Conservation (phyloP, 2,329 filamentous ascomycete genomes). For the Mycosphaerelloides madeirae region DNA sequence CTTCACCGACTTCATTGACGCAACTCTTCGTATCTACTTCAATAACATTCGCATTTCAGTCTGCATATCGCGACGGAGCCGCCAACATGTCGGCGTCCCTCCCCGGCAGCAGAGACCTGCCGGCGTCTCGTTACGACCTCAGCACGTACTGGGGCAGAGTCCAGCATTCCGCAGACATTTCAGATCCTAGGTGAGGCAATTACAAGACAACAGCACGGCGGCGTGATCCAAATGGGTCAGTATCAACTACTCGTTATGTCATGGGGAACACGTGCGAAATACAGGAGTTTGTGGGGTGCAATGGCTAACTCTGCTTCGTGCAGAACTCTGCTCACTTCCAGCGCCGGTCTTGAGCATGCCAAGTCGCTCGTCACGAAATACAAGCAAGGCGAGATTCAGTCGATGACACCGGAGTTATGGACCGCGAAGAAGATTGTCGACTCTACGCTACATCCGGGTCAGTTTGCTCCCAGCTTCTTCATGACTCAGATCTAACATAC, state of each 20-base stretch:
- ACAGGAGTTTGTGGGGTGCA: background rate
- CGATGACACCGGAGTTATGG: conserved; percentile 91
- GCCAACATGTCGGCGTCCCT: conserved; percentile 56
- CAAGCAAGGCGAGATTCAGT: conserved; percentile 72
- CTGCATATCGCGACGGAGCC: background rate
- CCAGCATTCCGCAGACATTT: conserved; percentile 79
- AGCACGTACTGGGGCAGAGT: conserved; percentile 93
- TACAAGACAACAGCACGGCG: conserved; percentile 6
- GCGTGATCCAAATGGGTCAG: conserved; percentile 26
- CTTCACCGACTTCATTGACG: background rate
- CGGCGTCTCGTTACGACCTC: conserved; percentile 87
- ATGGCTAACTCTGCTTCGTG: conserved; percentile 2
- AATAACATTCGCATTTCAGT: too few species aligned
- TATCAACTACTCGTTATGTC: conserved; percentile 11
- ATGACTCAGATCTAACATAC: background rate
- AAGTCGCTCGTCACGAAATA: conserved; percentile 78
- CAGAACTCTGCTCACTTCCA: conserved; percentile 81
- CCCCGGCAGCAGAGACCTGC: conserved; percentile 71
- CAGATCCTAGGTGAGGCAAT: conserved; percentile 81
- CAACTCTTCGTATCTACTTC: too few species aligned
- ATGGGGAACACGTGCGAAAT: background rate
- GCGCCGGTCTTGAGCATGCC: conserved; percentile 73
- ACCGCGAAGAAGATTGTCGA: conserved; percentile 95
- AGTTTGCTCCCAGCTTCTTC: background rate
- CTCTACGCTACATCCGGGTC: conserved; percentile 90